Percentiles rank a stretch among this genome's conserved stretches.
Conservation (phyloP, 2,329 filamentous ascomycete species). For the Epichloe elymi region DNA sequence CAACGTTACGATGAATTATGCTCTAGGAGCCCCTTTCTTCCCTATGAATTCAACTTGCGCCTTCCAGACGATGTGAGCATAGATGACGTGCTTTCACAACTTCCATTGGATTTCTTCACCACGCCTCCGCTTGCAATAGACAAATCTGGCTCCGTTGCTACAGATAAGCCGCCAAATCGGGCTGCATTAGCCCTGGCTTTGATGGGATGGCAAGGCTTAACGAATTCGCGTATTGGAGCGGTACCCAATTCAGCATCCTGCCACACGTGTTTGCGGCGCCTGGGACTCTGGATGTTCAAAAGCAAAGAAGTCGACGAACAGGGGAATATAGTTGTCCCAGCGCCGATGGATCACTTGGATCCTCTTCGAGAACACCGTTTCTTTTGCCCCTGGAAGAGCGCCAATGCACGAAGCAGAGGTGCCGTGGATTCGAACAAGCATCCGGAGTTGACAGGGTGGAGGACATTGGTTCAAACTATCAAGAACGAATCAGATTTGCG, state of each 20-base stretch:
- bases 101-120: slow-evolving; percentile 43
- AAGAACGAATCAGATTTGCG: slow-evolving; percentile 46
- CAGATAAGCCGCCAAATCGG: slow-evolving; percentile 32
- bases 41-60: slow-evolving; percentile 48
- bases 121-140: slow-evolving; percentile 21
- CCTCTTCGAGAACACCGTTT: slow-evolving; percentile 62
- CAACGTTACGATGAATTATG: slow-evolving; percentile 53
- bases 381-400: slow-evolving; percentile 71
- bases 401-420: slow-evolving; percentile 40
- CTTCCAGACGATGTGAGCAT: slow-evolving; percentile 40
- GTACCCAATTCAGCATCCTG: slow-evolving; percentile 67
- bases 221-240: slow-evolving; percentile 38
- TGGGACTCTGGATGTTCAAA: slow-evolving; percentile 91
- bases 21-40: slow-evolving; percentile 39
- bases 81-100: slow-evolving; percentile 33
- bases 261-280: slow-evolving; percentile 70
- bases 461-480: slow-evolving; percentile 38
- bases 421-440: slow-evolving; percentile 20
- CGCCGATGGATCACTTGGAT: slow-evolving; percentile 55
- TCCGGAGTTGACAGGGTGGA: slow-evolving; percentile 38
- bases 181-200: slow-evolving; percentile 56
- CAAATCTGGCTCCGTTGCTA: slow-evolving; percentile 13
- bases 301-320: slow-evolving; percentile 51
- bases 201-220: slow-evolving; percentile 62
- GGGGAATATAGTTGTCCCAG: slow-evolving; percentile 40